Evolutionary conservation across 106 monocot species (phyloP), one percentile per base, ranked within the genome.

Genomic region (Xerophyta viscosa): DNA sequence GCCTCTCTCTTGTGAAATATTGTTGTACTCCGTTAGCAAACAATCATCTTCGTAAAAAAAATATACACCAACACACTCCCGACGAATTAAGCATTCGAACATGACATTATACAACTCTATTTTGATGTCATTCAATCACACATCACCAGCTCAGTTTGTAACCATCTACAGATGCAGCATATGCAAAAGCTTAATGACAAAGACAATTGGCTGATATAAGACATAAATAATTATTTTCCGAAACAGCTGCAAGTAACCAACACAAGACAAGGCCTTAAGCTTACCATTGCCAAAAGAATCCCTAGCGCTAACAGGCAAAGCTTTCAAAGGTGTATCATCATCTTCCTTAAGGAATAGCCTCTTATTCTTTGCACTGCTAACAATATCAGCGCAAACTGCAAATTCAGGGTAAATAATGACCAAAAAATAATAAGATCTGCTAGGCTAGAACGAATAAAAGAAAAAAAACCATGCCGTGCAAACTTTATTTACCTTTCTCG

Each of bases 381-480:
- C 56, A 37, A 66, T 54, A 29, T 66, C 48, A 20, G 66, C 55
- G 27, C 66, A 66, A 46, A 66, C 66, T 66, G 65, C 20, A 53
- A 13, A n/a, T n/a, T n/a, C n/a, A n/a, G n/a, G n/a, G n/a, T n/a
- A n/a, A n/a, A n/a, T n/a, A n/a, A 13, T 25, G 27, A 12, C 15
- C 46, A 37, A 1, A 12, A 50, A 15, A 50, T 2, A 48, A 30
- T 13, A 30, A 3, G 31, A 24, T 8, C 6, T 24, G 12, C 48
- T 2, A 41, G 22, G 5, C 44, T 41, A 30, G 19, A 14, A 52
- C 18, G 0, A 42, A 28, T 27, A 23, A 51, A 10, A 54, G 20
- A 24, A 4, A 60, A 27, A 8, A 0, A 41, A 10, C 7, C 4
- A 20, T 3, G 11, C 9, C 11, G 15, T 24, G 4, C n/a, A 20